Conservation (phyloP, 2,329 filamentous ascomycete species). For the Aulographum hederae region DNA sequence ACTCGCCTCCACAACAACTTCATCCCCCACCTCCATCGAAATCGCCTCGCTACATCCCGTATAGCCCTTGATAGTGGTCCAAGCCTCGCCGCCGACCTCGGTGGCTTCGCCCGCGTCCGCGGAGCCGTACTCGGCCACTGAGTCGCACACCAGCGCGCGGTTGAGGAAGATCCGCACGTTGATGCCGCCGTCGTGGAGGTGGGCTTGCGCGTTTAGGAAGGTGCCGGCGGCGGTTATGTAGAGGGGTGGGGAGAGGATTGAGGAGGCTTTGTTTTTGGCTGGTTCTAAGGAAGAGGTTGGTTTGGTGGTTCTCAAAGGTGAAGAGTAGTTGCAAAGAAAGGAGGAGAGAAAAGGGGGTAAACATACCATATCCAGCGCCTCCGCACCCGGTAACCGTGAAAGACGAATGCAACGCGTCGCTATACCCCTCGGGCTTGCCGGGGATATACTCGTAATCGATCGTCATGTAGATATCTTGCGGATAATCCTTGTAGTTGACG, state of each 20-base stretch:
- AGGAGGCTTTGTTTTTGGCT: neutral
- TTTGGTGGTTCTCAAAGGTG: too few relatives aligned
- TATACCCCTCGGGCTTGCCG: slow-evolving; percentile 1
- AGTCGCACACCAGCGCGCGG: neutral
- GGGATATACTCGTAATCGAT: slow-evolving; percentile 2
- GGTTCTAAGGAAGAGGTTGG: too few relatives aligned
- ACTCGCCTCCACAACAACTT: neutral
- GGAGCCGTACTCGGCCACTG: neutral
- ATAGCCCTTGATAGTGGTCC: neutral
- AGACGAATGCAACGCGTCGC: neutral
- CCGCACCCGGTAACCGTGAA: neutral
- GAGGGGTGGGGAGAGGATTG: neutral
- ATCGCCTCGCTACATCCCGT: neutral
- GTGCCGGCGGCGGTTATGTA: neutral
- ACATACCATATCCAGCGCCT: neutral
- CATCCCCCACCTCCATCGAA: neutral
- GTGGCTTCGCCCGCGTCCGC: neutral
- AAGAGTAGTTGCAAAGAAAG: too few relatives aligned
- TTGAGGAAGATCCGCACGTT: neutral
- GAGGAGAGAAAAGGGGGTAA: neutral
- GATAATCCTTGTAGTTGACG: slow-evolving; percentile 3
- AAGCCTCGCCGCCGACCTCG: neutral
- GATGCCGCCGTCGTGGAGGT: neutral
- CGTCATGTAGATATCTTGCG: slow-evolving; percentile 1
- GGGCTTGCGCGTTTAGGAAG: neutral